phyloP scores from a whole-genome alignment of 2,329 filamentous ascomycete genomes.

The Boeremia exigua region DNA sequence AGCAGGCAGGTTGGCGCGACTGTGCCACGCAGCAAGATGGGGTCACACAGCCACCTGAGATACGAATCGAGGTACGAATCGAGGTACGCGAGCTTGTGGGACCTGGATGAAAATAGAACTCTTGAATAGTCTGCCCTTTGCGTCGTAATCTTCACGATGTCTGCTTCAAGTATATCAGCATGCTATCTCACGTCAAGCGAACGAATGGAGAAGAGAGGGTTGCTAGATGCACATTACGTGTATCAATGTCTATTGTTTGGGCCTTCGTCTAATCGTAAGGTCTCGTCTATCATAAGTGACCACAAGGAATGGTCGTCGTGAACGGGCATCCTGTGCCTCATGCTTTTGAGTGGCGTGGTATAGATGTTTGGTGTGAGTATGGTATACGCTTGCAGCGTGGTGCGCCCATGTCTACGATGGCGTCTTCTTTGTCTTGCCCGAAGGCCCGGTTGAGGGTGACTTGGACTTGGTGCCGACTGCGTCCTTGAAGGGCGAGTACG shows the following conservation, averaged over 20 bases:
- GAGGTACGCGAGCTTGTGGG: slow-evolving; percentile 11
- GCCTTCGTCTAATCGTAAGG: slow-evolving; percentile 34
- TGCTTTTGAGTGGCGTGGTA: slow-evolving; percentile 25
- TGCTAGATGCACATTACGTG: slow-evolving; percentile 18
- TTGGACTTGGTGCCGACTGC: slow-evolving; percentile 44
- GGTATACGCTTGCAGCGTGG: slow-evolving; percentile 9
- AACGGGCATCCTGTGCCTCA: slow-evolving; percentile 32
- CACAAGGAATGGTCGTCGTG: slow-evolving; percentile 32
- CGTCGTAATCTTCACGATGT: neutral
- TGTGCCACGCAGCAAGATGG: slow-evolving; percentile 11
- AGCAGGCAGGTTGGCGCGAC: slow-evolving; percentile 9
- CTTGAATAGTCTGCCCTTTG: neutral
- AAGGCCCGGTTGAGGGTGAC: slow-evolving; percentile 29
- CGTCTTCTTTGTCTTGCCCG: slow-evolving; percentile 43
- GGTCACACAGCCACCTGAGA: slow-evolving; percentile 16
- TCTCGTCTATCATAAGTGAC: slow-evolving; percentile 36
- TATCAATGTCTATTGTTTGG: slow-evolving; percentile 26
- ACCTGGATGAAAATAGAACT: slow-evolving; percentile 11
- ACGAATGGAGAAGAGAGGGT: neutral
- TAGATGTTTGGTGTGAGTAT: slow-evolving; percentile 4
- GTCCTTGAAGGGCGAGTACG: slow-evolving; percentile 66
- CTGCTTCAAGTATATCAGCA: neutral
- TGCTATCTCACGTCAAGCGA: neutral
- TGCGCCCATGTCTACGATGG: slow-evolving; percentile 22
- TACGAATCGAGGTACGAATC: slow-evolving; percentile 16